These are phyloP conservation scores for Septoria petroselini DNA, from an alignment of 2,329 filamentous ascomycete species.

Conservation along the genomic window DNA sequence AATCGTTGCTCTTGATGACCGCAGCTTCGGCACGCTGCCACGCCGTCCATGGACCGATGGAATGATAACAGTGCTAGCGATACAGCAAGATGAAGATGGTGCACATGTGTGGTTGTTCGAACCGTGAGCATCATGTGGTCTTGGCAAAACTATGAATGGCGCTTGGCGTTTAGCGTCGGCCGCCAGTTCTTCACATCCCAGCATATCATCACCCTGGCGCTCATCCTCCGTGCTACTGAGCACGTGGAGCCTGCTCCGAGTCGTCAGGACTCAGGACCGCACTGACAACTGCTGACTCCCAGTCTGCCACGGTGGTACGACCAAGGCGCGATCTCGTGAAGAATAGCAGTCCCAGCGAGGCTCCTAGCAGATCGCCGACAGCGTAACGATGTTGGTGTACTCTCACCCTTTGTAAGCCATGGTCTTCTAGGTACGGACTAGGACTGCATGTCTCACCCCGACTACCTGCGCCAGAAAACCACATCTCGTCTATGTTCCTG, in stretches of 20 bases:
- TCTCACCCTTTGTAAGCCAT: not conserved
- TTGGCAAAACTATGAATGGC: not conserved
- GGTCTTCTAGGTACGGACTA: not conserved
- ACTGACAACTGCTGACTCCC: not conserved
- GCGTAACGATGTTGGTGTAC: not conserved
- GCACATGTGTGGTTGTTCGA: too few relatives aligned
- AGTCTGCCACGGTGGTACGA: not conserved
- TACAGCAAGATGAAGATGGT: not conserved
- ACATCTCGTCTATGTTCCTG: not conserved
- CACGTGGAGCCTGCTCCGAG: not conserved
- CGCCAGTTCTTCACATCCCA: not conserved
- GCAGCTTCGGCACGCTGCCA: slow-evolving; percentile 33
- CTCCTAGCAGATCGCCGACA: not conserved
- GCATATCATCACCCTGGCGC: not conserved
- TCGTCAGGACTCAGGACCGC: too few relatives aligned
- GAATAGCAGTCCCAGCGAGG: not conserved
- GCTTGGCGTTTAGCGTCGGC: not conserved
- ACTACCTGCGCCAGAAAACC: not conserved
- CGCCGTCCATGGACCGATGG: slow-evolving; percentile 33
- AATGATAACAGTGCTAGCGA: slow-evolving; percentile 25
- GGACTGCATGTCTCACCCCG: slow-evolving; percentile 8
- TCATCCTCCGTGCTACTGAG: not conserved
- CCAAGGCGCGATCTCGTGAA: not conserved
- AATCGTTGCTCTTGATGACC: slow-evolving; percentile 24
- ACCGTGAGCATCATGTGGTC: not conserved